Base-by-base conservation (phyloP, 2,329 filamentous ascomycete species). In the Stylonectria norvegica region DNA sequence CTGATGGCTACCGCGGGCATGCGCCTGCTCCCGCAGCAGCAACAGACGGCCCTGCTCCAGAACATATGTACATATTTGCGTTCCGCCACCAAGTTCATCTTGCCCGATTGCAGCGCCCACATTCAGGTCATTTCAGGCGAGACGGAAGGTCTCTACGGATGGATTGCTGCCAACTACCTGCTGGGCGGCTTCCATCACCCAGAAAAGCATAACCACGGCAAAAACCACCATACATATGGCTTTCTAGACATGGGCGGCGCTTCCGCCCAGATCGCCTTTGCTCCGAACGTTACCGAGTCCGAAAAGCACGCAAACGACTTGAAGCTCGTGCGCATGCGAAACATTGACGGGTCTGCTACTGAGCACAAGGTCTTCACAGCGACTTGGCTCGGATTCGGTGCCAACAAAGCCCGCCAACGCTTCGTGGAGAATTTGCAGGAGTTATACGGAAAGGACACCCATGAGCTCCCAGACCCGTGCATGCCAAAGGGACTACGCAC, bases 221-320 rank as follows among this genome's bases (percentile, higher is more conserved):
- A 95, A 50, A 80, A 78, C 18, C 93, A 97, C 61, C 86, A 90
- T 58, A 98, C 93, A 0, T 98, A 97, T 63, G 93, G 93, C 1
- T 98, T 98, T 58, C 71, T 98, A 45, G 93, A 98, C 61, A 98
- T 98, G 94, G 93, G 93, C 35, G 93, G 93, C 36, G 93, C 93
- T 18, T 97, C 91, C 0, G 91, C 93, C 12, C 93, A 98, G 67
- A 97, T 98, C 58, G 93, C 94, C 0, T 98, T 98, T 64, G 91
- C 90, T 2, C 93, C 93, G 1, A 98, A 98, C 64, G 69, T 78
- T 4, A 97, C 93, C 1, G 93, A 98, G 63, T 83, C 89, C 2
- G 78, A 83, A 57, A 93, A 89, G 59, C 94, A 98, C 62, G 84
- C 88, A 0, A 78, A 96, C 47, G 89, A 97, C 60, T 69, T 98